Base-by-base conservation (phyloP, 805 yeast genomes). In the Saturnispora quitensis region DNA sequence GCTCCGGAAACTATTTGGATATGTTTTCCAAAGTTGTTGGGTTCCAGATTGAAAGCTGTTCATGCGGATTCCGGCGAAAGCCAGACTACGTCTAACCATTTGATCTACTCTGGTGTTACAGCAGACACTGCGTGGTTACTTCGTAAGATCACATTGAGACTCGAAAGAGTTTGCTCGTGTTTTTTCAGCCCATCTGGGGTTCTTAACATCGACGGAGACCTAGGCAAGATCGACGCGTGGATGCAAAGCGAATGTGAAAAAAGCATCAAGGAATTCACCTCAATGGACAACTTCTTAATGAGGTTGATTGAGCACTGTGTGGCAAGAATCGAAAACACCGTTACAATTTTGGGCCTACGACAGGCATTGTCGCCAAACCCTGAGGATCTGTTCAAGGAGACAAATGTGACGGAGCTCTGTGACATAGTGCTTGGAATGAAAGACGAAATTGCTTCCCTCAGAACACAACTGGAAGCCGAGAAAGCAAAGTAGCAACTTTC, bases 1-100 rank as follows among this genome's bases (percentile, higher is more conserved):
- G 83, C 89, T 35, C 96, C 96, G 2, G 99, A 93, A 66, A 76
- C 76, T 38, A 83, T 93, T 15, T 86, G 95, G 24, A 73, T 89
- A 45, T 79, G 82, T 0, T 90, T 84, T 69, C 95, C 98, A 2
- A 72, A 73, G 51, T 71, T 73, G 27, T 69, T 90, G 51, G 74
- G 74, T 3, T 70, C 83, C 3, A 75, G 98, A 58, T 76, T 76
- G 66, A 78, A 77, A 50, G 55, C 65, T n/a, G 42, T 63, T 42
- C 58, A 58, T 3, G 56, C 42, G 6, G 42, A 42, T 27, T 68
- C 57, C 52, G 65, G 71, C 27, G 62, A 67, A 38, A 67, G 62
- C 34, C 58, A 59, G 10, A 62, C 58, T 47, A 63, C 58, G 40
- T 53, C 60, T 20, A 60, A 58, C 48, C 59, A 57, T 52, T 54